Percentiles rank a stretch among this genome's conserved stretches.
Evolutionary conservation across 306 rosid genomes (phyloP).

Genomic region (Carpinus fangiana): DNA sequence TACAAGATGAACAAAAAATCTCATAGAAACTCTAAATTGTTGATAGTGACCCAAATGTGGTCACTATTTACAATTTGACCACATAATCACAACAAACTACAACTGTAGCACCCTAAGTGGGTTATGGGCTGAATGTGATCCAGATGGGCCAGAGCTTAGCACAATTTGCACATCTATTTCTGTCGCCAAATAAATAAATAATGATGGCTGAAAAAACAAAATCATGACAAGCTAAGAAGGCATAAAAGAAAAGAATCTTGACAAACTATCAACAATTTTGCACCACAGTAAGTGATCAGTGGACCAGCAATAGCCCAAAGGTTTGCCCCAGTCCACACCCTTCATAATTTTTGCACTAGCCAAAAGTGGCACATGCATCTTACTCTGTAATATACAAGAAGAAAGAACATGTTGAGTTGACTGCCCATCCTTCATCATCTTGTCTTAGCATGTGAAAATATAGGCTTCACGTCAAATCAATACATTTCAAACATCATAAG

Average conservation of each 20-base stretch:
- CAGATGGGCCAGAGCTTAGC: not conserved
- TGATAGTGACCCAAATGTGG: too few relatives aligned
- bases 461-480: not conserved
- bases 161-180: not conserved
- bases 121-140: not conserved
- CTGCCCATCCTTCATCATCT: not conserved
- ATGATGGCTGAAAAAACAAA: not conserved
- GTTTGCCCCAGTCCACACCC: too few relatives aligned
- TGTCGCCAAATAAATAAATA: not conserved
- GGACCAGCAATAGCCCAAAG: too few relatives aligned
- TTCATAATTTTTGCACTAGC: too few relatives aligned
- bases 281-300: constrained; percentile 8
- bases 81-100: not conserved
- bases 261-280: constrained; percentile 12
- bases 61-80: not conserved
- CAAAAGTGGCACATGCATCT: too few relatives aligned
- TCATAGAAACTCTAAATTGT: too few relatives aligned
- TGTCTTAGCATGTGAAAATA: not conserved
- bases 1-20: too few relatives aligned
- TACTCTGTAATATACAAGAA: too few relatives aligned
- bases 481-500: not conserved
- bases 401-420: not conserved
- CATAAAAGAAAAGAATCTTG: not conserved
- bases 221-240: not conserved
- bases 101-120: not conserved